Evolutionary conservation across 2,329 filamentous ascomycete species (phyloP), one percentile per base, ranked within the genome.

Genomic region (Dendryphion nanum): DNA sequence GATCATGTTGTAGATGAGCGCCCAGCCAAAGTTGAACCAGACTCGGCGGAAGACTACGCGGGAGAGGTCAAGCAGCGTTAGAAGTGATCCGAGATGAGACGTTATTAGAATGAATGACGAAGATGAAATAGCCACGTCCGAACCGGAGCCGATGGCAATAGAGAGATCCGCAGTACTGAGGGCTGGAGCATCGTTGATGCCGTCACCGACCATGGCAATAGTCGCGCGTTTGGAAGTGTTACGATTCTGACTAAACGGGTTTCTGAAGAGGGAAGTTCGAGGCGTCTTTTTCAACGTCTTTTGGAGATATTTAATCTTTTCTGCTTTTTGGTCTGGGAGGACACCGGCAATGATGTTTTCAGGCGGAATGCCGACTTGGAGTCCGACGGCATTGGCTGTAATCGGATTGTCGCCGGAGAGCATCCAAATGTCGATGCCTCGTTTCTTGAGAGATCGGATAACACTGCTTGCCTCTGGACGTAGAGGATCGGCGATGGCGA

Each of bases 161-260:
- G 86, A 86, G 1, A 94, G 81, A 51, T 95, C 88, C 13, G 89
- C 86, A 1, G 82, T 82, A 2, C 85, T 81, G 4, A 95, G 77
- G 2, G 88, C 88, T 0, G 88, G 87, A 0, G 87, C 85, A 56
- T 95, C 89, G 53, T 94, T 98, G 77, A 98, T 96, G 29, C 93
- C 93, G 64, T 98, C 93, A 36, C 93, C 62, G 2, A 90, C 86
- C 79, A 94, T 93, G 26, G 82, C 88, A 1, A 94, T 80, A 2
- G 86, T 75, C 1, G 74, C 73, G 15, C 77, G 72, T 23, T 55
- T 50, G 0, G 21, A 19, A 2, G n/a, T 28, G 10, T 26, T 26
- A 7, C 19, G 45, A 28, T 43, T 42, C 18, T 29, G 45, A 4
- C 14, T 45, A 4, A 47, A 47, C 4, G 57, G 50, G 7, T 60